Conservation (phyloP, 345 rosid genomes). For the Populus davidiana region DNA sequence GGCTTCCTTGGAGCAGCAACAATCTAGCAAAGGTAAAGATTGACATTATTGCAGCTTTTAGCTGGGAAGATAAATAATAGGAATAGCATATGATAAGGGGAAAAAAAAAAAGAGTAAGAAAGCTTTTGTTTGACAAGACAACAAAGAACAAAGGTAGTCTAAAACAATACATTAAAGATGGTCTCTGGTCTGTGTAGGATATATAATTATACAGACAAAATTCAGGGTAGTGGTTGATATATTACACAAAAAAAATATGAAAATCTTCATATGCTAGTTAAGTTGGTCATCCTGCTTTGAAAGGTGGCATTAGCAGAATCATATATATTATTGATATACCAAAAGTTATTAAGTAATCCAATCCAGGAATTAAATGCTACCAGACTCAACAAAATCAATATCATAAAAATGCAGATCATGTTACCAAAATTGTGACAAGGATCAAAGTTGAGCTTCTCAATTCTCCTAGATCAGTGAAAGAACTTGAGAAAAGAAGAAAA, state of each 20-base stretch:
- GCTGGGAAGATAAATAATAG: too few relatives aligned
- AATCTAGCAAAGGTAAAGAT: conserved; percentile 21
- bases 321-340: too few relatives aligned
- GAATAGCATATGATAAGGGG: background rate
- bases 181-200: too few relatives aligned
- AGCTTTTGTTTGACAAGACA: too few relatives aligned
- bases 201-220: too few relatives aligned
- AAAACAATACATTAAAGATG: background rate
- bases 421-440: background rate
- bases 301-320: background rate
- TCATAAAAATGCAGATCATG: background rate
- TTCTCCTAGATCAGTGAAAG: background rate
- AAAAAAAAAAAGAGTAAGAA: background rate
- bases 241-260: background rate
- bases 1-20: conserved; percentile 17
- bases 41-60: background rate
- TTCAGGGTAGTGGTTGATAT: background rate
- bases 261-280: background rate
- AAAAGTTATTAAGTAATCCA: background rate
- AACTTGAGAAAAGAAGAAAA: background rate
- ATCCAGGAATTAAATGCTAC: background rate
- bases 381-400: background rate
- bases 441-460: background rate
- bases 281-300: background rate
- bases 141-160: background rate